Base-by-base conservation (phyloP, 208 protist genomes). In the Blechomonas ayalai region DNA sequence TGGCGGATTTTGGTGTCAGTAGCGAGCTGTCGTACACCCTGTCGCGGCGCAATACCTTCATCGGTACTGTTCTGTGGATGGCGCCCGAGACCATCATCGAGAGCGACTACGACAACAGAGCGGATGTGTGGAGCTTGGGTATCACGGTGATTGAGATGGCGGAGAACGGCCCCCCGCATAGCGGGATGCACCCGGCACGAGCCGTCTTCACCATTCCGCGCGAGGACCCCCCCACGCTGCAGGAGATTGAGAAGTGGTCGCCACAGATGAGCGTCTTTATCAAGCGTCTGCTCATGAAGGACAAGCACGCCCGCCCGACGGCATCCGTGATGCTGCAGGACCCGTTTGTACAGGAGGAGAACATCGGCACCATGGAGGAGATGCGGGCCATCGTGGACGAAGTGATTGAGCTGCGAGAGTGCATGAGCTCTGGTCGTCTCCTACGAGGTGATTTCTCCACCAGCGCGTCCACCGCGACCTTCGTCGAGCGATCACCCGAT, bases 101-200 rank as follows among this genome's bases (percentile, higher is more conserved):
- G 54, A 74, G 67, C 10, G 75, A 90, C 41, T 97, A 97, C 63
- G 87, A 95, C 53, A 76, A 81, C 46, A 77, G 74, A 38, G 95
- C 93, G 3, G 96, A 98, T 45, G 73, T 98, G 19, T 98, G 95
- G 95, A 96, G 89, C 49, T 61, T 96, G 15, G 96, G 96, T 22
- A 98, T 98, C 51, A 97, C 95, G 20, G 58, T 78, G 0, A 97
- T 98, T 59, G 96, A 98, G 48, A 91, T 98, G 82, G 96, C 95
- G 25, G 92, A 98, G 62, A 75, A 69, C 13, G 74, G 74, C 12
- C 95, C 93, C 22, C 96, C 96, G 22, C 75, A 95, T 53, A 49
- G 77, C 19, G 92, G 92, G 31, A 75, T 95, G 40, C 92, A 95
- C 57, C 73, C 75, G 4, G 73, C 80, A 2, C 82, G 79, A 3